These are phyloP conservation scores for Filobasidium floriforme DNA, from an alignment of 768 basidiomycete genomes.

Conservation along the genomic window DNA sequence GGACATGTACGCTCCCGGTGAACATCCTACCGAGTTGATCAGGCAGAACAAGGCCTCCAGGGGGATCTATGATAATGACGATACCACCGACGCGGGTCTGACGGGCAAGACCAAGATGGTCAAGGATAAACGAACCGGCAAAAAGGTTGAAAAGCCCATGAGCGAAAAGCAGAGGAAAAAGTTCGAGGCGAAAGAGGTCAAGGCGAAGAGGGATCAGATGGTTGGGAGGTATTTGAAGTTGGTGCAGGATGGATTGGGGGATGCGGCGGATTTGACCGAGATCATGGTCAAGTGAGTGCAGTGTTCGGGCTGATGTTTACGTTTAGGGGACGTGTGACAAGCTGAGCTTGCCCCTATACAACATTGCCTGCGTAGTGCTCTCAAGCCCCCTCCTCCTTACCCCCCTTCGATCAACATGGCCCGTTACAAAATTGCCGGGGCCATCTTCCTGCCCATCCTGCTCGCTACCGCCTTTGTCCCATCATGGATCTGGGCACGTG, in stretches of 20 bases:
- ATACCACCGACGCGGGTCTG: slow-evolving; percentile 2
- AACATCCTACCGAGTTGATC: slow-evolving; percentile 17
- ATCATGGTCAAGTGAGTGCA: slow-evolving; percentile 43
- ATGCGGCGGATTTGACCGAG: slow-evolving; percentile 45
- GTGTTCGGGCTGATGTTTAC: not conserved
- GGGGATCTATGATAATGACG: not conserved
- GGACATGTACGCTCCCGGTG: slow-evolving; percentile 12
- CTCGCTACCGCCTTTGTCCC: slow-evolving; percentile 42
- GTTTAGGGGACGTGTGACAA: not conserved
- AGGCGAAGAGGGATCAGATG: slow-evolving; percentile 45
- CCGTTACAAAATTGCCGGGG: slow-evolving; percentile 44
- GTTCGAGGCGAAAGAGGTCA: slow-evolving; percentile 37
- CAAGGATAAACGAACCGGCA: slow-evolving; percentile 10
- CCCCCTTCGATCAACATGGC: slow-evolving; percentile 37
- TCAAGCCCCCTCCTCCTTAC: slow-evolving; percentile 44
- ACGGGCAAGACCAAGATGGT: slow-evolving; percentile 9
- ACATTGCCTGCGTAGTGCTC: slow-evolving; percentile 30
- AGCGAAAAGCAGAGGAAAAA: slow-evolving; percentile 40
- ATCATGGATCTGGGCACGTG: slow-evolving; percentile 41
- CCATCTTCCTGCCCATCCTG: slow-evolving; percentile 42
- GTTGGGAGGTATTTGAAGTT: slow-evolving; percentile 44
- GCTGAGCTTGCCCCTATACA: not conserved
- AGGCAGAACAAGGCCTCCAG: slow-evolving; percentile 3
- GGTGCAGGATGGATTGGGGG: slow-evolving; percentile 43
- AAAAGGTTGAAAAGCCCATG: slow-evolving; percentile 21